Evolutionary conservation across 768 basidiomycete species (phyloP).

Genomic region (Russula sp.): DNA sequence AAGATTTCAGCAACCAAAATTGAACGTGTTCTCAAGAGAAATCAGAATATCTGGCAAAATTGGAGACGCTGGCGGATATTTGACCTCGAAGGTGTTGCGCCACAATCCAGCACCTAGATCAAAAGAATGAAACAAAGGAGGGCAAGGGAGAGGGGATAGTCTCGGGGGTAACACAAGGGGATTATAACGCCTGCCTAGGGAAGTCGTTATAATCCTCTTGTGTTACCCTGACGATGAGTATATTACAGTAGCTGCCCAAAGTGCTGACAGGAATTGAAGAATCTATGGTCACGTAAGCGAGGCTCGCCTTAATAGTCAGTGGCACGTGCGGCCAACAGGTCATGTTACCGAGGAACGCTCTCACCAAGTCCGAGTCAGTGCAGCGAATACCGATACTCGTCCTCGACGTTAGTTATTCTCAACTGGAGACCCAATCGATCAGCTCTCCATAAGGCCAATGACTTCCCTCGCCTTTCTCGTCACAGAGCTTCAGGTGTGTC

Average conservation of each 20-base stretch:
- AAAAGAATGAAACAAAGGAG: not conserved
- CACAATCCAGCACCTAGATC: constrained; percentile 9
- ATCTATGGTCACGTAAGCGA: too few species aligned
- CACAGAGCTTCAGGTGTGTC: constrained; percentile 65
- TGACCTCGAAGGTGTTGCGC: constrained; percentile 22
- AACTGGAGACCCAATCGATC: not conserved
- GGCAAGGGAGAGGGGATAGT: too few species aligned
- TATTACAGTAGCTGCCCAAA: constrained; percentile 18
- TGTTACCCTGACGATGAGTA: constrained; percentile 15
- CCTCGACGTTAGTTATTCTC: not conserved
- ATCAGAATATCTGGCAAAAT: constrained; percentile 13
- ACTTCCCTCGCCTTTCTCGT: constrained; percentile 68
- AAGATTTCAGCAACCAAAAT: not conserved
- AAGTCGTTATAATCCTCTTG: too few species aligned
- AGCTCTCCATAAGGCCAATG: constrained; percentile 39
- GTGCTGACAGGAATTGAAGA: too few species aligned
- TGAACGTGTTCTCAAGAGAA: not conserved
- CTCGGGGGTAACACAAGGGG: not conserved
- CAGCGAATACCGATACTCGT: too few species aligned
- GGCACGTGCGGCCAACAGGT: too few species aligned
- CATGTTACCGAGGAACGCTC: not conserved
- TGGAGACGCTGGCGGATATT: constrained; percentile 17
- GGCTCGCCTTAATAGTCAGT: too few species aligned
- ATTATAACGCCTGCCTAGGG: constrained; percentile 12
- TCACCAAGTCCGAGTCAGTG: too few species aligned